phyloP scores from a whole-genome alignment of 179 eudicot genomes.

The Gypsophila paniculata region DNA sequence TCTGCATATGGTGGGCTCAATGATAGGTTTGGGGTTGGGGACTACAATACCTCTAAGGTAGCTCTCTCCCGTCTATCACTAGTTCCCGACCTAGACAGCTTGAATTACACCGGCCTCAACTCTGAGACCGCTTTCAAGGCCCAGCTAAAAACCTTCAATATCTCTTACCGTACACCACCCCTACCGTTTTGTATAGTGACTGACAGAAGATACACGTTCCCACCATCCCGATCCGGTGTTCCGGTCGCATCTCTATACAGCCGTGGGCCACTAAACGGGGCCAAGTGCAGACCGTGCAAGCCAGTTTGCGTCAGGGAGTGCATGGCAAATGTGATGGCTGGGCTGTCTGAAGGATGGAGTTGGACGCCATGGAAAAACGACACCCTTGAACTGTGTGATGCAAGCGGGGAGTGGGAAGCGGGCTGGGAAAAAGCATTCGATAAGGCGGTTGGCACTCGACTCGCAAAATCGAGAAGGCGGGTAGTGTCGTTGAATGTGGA shows the following conservation, averaged over 20 bases:
- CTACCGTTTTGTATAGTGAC: slow-evolving; percentile 76
- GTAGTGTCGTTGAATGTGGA: slow-evolving; percentile 37
- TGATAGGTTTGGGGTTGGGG: slow-evolving; percentile 80
- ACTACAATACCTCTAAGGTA: slow-evolving; percentile 52
- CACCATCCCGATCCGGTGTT: slow-evolving; percentile 52
- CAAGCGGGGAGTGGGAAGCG: slow-evolving; percentile 56
- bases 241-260: slow-evolving; percentile 79
- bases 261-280: slow-evolving; percentile 71
- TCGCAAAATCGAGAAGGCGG: slow-evolving; percentile 43
- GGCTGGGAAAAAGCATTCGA: slow-evolving; percentile 74
- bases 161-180: slow-evolving; percentile 31
- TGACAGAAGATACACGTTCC: slow-evolving; percentile 60
- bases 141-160: slow-evolving; percentile 46
- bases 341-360: slow-evolving; percentile 60
- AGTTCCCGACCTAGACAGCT: slow-evolving; percentile 50
- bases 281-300: slow-evolving; percentile 83
- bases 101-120: slow-evolving; percentile 59
- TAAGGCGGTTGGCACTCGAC: slow-evolving; percentile 34
- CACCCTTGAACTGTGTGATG: slow-evolving; percentile 61
- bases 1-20: slow-evolving; percentile 76
- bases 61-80: slow-evolving; percentile 89
- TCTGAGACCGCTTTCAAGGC: slow-evolving; percentile 74
- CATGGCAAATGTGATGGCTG: slow-evolving; percentile 43
- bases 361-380: slow-evolving; percentile 62
- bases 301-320: slow-evolving; percentile 46